Base-by-base conservation (phyloP, 2,329 filamentous ascomycete genomes). In the Microcyclosporella mali region DNA sequence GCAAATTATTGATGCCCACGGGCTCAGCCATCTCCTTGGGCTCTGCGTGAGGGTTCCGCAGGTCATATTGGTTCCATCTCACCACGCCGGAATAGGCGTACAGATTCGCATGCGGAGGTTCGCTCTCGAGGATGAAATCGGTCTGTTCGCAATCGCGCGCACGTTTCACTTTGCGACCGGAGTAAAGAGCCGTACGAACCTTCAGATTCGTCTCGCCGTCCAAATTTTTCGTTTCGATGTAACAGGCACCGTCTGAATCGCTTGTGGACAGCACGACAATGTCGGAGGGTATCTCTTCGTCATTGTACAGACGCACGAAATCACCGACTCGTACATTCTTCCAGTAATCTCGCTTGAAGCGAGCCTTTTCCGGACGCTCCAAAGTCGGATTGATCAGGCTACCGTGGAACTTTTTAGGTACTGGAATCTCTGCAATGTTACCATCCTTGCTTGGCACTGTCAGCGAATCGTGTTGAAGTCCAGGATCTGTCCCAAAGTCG, bases 141-240 rank as follows among this genome's bases (percentile, higher is more conserved):
- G 89, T 81, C 47, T 82, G 80, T 67, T 97, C 92, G 64, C 92
- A 97, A 61, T 98, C 88, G 45, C 84, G 80, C 11, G 92, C 92
- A 64, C 97, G 89, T 61, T 82, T 87, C 47, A 98, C 75, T 35
- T 79, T 73, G 40, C 85, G 82, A 10, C 89, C 86, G 59, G 87
- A 92, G 51, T 90, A 85, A 32, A 98, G 75, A 15, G 92, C 88
- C 59, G 90, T 86, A 46, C 92, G 84, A 49, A 95, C 88, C 67
- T 98, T 98, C 50, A 98, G 70, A 58, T 98, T 98, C 2, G 92
- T 98, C 69, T 98, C 92, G 38, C 92, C 92, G 59, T 98, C 92
- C 71, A 98, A 65, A 62, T 95, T 97, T 72, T 97, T 98, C 2
- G 92, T 98, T 67, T 98, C 92, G 16, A 98, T 85, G 57, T 95